Conservation (phyloP, 2,329 filamentous ascomycete genomes). For the Trichoderma harzianum region DNA sequence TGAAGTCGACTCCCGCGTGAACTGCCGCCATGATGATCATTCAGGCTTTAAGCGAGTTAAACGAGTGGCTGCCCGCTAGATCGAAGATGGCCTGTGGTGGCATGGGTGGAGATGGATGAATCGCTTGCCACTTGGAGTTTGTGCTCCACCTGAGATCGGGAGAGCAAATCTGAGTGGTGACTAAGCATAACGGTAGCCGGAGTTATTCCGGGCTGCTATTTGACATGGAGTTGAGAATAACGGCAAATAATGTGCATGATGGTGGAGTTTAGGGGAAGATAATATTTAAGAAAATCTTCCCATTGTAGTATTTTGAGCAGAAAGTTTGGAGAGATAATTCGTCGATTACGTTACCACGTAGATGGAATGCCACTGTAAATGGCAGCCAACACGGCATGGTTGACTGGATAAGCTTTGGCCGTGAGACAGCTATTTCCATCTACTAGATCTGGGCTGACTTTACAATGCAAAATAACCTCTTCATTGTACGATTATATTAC, state of each 20-base stretch:
- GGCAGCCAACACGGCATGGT: no score
- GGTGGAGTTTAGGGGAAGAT: not conserved
- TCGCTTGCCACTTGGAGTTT: not conserved
- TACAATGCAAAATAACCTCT: no score
- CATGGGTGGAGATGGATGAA: not conserved
- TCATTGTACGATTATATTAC: not conserved
- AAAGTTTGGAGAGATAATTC: rapidly evolving
- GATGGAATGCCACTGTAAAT: no score
- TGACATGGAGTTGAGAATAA: not conserved
- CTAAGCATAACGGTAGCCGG: not conserved
- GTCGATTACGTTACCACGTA: no score
- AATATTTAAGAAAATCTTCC: not conserved
- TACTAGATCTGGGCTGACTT: no score
- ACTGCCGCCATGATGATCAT: not conserved
- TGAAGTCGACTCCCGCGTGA: not conserved
- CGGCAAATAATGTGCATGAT: not conserved
- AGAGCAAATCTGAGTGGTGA: not conserved
- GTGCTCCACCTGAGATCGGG: not conserved
- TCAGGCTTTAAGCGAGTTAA: not conserved
- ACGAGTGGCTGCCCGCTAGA: not conserved
- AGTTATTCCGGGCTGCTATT: not conserved
- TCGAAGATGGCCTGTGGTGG: not conserved
- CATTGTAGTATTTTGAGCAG: not conserved
- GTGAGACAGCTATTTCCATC: no score
- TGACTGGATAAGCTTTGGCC: no score